phyloP scores from a whole-genome alignment of 2,329 filamentous ascomycete species.

The Fusarium heterosporum region DNA sequence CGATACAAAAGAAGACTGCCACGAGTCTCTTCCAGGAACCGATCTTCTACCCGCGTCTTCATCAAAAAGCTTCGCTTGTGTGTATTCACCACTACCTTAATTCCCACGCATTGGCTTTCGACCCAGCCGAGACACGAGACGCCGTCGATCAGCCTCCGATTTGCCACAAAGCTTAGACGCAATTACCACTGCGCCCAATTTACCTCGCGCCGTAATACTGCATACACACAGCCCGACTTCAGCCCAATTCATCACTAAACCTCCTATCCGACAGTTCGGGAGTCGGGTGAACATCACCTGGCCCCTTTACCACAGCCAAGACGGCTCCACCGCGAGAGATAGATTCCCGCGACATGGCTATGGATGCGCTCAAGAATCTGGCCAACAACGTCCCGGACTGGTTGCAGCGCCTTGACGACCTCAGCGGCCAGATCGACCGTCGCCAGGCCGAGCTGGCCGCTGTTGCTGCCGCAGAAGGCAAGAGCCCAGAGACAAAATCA shows the following conservation, averaged over 20 bases:
- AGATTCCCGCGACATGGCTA: conserved; percentile 55
- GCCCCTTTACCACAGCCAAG: conserved; percentile 44
- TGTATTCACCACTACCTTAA: conserved; percentile 12
- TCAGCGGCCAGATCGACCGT: conserved; percentile 70
- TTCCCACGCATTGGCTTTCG: conserved; percentile 15
- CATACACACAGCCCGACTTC: conserved; percentile 14
- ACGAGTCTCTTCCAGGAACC: conserved; percentile 21
- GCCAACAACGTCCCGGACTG: conserved; percentile 69
- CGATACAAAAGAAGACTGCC: conserved; percentile 33
- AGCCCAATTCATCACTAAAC: conserved; percentile 6
- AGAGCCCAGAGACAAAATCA: conserved; percentile 53
- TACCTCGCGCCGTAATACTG: conserved; percentile 11
- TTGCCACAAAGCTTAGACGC: conserved; percentile 26
- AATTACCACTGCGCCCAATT: conserved; percentile 6
- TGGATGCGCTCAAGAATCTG: conserved; percentile 68
- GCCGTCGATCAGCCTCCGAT: conserved; percentile 28
- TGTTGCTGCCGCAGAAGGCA: conserved; percentile 51
- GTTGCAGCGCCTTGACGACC: conserved; percentile 68
- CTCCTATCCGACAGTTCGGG: conserved; percentile 34
- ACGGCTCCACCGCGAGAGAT: conserved; percentile 48
- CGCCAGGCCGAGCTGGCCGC: conserved; percentile 71
- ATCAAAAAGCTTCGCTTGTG: conserved; percentile 14
- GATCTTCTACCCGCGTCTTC: conserved; percentile 1
- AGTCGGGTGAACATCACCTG: conserved; percentile 51
- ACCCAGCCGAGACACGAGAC: conserved; percentile 24